Evolutionary conservation across 306 rosid species (phyloP).

Genomic region (Alnus rubra): DNA sequence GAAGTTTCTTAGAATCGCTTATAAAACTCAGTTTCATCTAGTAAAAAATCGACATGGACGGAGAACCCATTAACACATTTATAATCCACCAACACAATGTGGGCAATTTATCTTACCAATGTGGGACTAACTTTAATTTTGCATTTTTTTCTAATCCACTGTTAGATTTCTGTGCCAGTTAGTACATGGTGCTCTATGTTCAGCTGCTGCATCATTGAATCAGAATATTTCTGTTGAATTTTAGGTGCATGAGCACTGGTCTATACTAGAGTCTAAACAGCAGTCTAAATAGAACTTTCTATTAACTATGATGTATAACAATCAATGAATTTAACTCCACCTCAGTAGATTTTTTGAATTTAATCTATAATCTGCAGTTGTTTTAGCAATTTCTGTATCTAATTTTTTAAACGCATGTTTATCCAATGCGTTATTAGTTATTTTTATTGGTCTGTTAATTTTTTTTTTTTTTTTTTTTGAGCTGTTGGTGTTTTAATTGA

Average conservation of each 20-base stretch:
- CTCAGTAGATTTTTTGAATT: not conserved
- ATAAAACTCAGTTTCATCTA: no score
- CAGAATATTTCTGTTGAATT: slow-evolving; percentile 7
- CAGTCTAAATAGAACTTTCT: not conserved
- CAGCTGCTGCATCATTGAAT: not conserved
- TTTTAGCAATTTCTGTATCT: not conserved
- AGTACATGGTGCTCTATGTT: not conserved
- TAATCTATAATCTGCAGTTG: not conserved
- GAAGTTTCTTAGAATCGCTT: no score
- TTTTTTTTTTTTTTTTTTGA: no score
- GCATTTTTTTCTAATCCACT: not conserved
- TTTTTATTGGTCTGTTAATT: slow-evolving; percentile 14
- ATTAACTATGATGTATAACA: not conserved
- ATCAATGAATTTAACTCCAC: not conserved
- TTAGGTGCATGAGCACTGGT: slow-evolving; percentile 17
- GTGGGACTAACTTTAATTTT: not conserved
- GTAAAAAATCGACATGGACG: no score
- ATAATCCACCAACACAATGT: no score
- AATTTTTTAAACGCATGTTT: not conserved
- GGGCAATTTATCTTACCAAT: no score
- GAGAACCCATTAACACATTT: no score
- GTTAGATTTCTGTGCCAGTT: not conserved
- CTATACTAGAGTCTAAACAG: not conserved
- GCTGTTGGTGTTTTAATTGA: slow-evolving; percentile 17
- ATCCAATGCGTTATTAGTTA: not conserved